phyloP scores from a whole-genome alignment of 2,329 filamentous ascomycete species.

The Volutella citrinella region DNA sequence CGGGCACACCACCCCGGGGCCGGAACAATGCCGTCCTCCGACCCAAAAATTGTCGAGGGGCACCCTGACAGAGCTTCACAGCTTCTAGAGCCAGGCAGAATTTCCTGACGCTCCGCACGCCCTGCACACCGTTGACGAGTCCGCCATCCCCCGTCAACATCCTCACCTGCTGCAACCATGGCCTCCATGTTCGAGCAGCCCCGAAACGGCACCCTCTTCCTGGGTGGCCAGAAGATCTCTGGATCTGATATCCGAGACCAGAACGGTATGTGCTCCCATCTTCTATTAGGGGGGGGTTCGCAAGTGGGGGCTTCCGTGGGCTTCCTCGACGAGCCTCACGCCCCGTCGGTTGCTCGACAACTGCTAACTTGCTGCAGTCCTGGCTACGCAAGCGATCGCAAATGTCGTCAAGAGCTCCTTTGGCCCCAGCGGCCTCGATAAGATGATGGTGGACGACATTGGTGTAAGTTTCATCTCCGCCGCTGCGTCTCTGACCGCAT shows the following conservation, averaged over 20 bases:
- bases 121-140: slow-evolving; percentile 21
- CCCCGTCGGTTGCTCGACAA: too few species aligned
- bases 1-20: slow-evolving; percentile 19
- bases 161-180: slow-evolving; percentile 54
- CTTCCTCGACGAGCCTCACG: too few species aligned
- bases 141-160: slow-evolving; percentile 22
- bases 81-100: slow-evolving; percentile 29
- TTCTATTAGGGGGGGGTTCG: slow-evolving; percentile 18
- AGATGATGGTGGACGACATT: slow-evolving; percentile 99
- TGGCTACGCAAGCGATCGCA: slow-evolving; percentile 93
- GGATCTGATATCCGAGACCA: slow-evolving; percentile 95
- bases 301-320: slow-evolving; percentile 20
- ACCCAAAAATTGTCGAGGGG: slow-evolving; percentile 26
- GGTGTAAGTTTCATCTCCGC: too few species aligned
- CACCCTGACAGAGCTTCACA: slow-evolving; percentile 24
- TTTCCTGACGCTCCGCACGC: slow-evolving; percentile 23
- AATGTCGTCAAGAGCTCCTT: slow-evolving; percentile 99
- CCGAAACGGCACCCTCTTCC: slow-evolving; percentile 92
- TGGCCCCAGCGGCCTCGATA: slow-evolving; percentile 92
- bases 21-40: slow-evolving; percentile 26
- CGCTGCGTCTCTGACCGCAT: slow-evolving; percentile 11
- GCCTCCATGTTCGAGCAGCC: slow-evolving; percentile 94
- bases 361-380: slow-evolving; percentile 53
- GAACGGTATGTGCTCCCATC: slow-evolving; percentile 62
- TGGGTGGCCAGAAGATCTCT: slow-evolving; percentile 96